phyloP scores from a whole-genome alignment of 805 yeast genomes.

The Henningerozyma blattae region DNA sequence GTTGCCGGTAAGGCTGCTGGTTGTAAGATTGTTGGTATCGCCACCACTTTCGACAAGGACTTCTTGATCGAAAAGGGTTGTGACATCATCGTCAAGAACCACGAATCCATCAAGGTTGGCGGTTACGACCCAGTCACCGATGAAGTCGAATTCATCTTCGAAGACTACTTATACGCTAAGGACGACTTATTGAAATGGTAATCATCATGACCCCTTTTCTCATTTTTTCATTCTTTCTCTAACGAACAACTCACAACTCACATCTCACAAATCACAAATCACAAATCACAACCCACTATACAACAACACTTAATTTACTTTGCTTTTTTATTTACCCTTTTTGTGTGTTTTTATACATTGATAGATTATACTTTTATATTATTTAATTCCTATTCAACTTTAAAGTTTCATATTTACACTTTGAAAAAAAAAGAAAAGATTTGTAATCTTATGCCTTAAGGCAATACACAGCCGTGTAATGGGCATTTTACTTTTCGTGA shows the following conservation, averaged over 20 bases:
- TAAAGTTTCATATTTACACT: too few species aligned
- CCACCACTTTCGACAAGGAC: slow-evolving; percentile 64
- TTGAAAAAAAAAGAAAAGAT: too few species aligned
- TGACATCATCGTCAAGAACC: slow-evolving; percentile 66
- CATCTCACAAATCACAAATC: too few species aligned
- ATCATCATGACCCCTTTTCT: slow-evolving; percentile 1
- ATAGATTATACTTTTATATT: too few species aligned
- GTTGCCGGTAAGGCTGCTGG: slow-evolving; percentile 77
- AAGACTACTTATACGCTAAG: slow-evolving; percentile 29
- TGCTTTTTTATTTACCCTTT: too few species aligned
- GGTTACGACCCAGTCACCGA: slow-evolving; percentile 36
- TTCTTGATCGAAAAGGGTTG: slow-evolving; percentile 68
- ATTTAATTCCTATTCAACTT: too few species aligned
- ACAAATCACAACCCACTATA: too few species aligned
- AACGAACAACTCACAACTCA: neutral
- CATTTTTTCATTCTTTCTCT: neutral
- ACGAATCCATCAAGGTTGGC: slow-evolving; percentile 46
- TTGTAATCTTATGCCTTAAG: too few species aligned
- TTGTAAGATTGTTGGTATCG: slow-evolving; percentile 70
- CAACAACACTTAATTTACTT: too few species aligned
- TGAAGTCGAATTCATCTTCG: slow-evolving; percentile 26
- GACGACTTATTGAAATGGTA: slow-evolving; percentile 26
- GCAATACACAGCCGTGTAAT: too few species aligned
- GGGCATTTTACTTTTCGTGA: too few species aligned
- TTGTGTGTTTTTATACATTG: too few species aligned